Percentiles rank a stretch among this genome's conserved stretches.
Evolutionary conservation across 2,329 filamentous ascomycete species (phyloP).

Genomic region (Ustulina deusta): DNA sequence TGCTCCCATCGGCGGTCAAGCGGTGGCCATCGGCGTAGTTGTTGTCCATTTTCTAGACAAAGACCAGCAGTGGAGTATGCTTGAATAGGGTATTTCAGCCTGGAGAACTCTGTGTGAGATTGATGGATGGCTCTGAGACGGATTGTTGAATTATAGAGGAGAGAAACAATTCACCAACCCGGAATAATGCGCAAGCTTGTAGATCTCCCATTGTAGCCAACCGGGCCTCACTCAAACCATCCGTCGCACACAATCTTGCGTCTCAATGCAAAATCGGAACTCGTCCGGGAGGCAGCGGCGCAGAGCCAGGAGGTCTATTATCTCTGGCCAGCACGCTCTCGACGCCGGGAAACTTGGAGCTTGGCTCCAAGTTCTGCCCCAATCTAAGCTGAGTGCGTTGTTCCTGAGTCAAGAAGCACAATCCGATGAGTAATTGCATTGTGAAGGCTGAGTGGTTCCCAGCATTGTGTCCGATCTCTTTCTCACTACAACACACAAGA

Average conservation of each 20-base stretch:
- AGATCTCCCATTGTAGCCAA: neutral
- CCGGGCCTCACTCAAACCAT: neutral
- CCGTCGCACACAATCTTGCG: neutral
- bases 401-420: constrained; percentile 30
- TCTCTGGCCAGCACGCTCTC: constrained; percentile 31
- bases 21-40: too few species aligned
- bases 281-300: constrained; percentile 8
- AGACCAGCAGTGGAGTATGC: too few species aligned
- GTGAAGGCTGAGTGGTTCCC: constrained; percentile 37
- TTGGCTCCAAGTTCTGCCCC: neutral
- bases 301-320: constrained; percentile 34
- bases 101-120: neutral
- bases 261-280: constrained; percentile 29
- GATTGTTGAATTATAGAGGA: neutral
- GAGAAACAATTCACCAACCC: neutral
- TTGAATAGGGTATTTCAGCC: too few species aligned
- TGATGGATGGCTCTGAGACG: too few species aligned
- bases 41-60: too few species aligned
- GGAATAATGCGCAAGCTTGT: neutral
- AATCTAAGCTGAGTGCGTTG: neutral
- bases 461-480: constrained; percentile 34
- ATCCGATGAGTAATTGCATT: constrained; percentile 29
- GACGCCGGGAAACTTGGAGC: constrained; percentile 20
- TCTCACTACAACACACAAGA: constrained; percentile 6
- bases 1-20: too few species aligned